Evolutionary conservation across 1,284 basidiomycete genomes (phyloP).

Genomic region (Rhizopogon parksii): DNA sequence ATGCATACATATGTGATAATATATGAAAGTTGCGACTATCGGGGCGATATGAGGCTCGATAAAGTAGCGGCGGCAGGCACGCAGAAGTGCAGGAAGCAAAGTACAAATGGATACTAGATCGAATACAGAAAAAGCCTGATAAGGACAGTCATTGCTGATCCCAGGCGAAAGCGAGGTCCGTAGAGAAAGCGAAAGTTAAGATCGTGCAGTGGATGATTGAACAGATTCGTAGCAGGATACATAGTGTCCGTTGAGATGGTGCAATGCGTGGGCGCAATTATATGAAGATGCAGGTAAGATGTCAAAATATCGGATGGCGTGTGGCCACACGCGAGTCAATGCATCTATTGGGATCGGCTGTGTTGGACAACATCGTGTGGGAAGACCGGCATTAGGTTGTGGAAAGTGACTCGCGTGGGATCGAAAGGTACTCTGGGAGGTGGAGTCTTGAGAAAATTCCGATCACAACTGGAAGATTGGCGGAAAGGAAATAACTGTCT

Average conservation of each 20-base stretch:
- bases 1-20: not conserved
- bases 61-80: not conserved
- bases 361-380: conserved; percentile 17
- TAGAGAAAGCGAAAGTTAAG: conserved; percentile 14
- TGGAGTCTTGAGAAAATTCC: conserved; percentile 34
- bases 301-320: conserved; percentile 21
- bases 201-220: conserved; percentile 15
- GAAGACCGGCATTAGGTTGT: conserved; percentile 56
- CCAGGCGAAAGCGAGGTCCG: conserved; percentile 26
- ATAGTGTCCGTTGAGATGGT: conserved; percentile 23
- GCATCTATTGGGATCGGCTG: conserved; percentile 5
- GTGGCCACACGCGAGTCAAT: conserved; percentile 13
- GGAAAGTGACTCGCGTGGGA: conserved; percentile 45
- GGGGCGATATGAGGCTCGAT: not conserved
- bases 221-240: conserved; percentile 23
- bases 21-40: conserved; percentile 2
- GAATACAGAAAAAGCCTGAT: conserved; percentile 10
- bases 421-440: conserved; percentile 33
- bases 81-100: not conserved
- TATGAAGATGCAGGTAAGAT: conserved; percentile 20
- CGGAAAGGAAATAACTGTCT: conserved; percentile 17
- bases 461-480: conserved; percentile 16
- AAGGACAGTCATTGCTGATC: conserved; percentile 20
- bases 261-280: conserved; percentile 23
- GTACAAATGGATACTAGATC: conserved; percentile 10